A percentile compares a stretch with the other conserved stretches of the same genome.
Evolutionary conservation across 1,284 basidiomycete genomes (phyloP).

Genomic region (Amylostereum chailletii): DNA sequence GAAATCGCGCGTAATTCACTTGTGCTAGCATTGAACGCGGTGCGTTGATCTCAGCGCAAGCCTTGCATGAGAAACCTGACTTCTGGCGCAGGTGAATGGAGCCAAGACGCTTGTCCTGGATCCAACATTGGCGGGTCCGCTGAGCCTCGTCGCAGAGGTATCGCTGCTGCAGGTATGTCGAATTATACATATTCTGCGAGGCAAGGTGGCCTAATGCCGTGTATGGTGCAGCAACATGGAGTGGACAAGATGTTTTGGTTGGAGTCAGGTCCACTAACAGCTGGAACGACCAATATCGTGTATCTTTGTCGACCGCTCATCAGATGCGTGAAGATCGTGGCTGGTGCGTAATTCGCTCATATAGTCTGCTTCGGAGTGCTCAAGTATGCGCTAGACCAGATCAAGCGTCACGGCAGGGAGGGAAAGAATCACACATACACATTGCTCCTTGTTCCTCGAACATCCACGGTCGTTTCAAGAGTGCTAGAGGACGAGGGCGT

Average conservation of each 20-base stretch:
- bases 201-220: slow-evolving; percentile 1
- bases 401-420: slow-evolving; percentile 66
- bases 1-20: slow-evolving; percentile 72
- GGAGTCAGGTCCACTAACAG: slow-evolving; percentile 77
- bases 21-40: slow-evolving; percentile 78
- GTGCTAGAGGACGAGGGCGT: slow-evolving; percentile 90
- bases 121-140: slow-evolving; percentile 79
- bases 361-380: slow-evolving; percentile 5
- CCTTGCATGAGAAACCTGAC: not conserved
- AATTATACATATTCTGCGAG: not conserved
- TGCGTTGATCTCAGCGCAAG: slow-evolving; percentile 24
- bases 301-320: slow-evolving; percentile 90
- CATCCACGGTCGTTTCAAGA: slow-evolving; percentile 77
- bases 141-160: slow-evolving; percentile 91
- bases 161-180: slow-evolving; percentile 75
- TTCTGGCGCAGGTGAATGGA: slow-evolving; percentile 69
- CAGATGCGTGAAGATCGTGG: slow-evolving; percentile 81
- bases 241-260: slow-evolving; percentile 99
- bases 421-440: slow-evolving; percentile 77
- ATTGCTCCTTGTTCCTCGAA: slow-evolving; percentile 82
- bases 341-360: slow-evolving; percentile 48
- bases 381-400: slow-evolving; percentile 58
- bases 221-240: slow-evolving; percentile 73
- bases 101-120: slow-evolving; percentile 95
- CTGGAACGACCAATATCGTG: slow-evolving; percentile 83